Evolutionary conservation across 164 flowering plant genomes (phyloP).

Genomic region (Vitis riparia): DNA sequence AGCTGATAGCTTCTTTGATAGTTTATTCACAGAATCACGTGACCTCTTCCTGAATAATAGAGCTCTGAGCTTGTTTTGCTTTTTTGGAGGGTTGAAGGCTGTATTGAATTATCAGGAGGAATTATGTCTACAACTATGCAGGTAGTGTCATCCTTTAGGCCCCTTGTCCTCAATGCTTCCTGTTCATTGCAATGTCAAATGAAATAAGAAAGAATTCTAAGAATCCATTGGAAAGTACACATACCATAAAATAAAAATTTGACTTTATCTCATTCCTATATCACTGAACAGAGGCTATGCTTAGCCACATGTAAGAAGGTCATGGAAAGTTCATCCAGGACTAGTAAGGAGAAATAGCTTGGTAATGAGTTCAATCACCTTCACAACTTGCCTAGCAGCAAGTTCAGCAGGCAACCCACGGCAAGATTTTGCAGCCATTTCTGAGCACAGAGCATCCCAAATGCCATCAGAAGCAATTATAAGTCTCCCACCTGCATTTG

Average conservation of each 20-base stretch:
- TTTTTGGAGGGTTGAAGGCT: constrained; percentile 58
- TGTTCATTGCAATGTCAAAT: constrained; percentile 19
- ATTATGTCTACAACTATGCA: constrained; percentile 89
- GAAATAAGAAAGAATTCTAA: background rate
- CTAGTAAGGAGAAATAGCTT: background rate
- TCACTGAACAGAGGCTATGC: background rate
- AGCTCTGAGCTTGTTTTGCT: constrained; percentile 53
- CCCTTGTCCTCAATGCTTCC: constrained; percentile 83
- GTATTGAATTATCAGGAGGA: constrained; percentile 59
- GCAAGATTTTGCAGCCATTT: constrained; percentile 75
- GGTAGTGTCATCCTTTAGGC: constrained; percentile 89
- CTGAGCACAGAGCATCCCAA: constrained; percentile 89
- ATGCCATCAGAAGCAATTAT: constrained; percentile 92
- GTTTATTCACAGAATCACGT: constrained; percentile 46
- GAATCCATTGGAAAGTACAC: background rate
- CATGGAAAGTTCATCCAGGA: background rate
- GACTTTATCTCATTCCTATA: background rate
- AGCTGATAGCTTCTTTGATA: constrained; percentile 69
- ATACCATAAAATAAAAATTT: constrained; percentile 1
- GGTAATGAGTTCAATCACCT: constrained; percentile 39
- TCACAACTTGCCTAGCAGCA: constrained; percentile 87
- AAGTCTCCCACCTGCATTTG: constrained; percentile 83
- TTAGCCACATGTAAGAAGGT: background rate
- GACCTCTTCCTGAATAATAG: constrained; percentile 61
- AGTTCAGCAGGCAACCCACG: constrained; percentile 91